Base-by-base conservation (phyloP, 2,329 filamentous ascomycete species). In the Pseudogymnoascus sp. region DNA sequence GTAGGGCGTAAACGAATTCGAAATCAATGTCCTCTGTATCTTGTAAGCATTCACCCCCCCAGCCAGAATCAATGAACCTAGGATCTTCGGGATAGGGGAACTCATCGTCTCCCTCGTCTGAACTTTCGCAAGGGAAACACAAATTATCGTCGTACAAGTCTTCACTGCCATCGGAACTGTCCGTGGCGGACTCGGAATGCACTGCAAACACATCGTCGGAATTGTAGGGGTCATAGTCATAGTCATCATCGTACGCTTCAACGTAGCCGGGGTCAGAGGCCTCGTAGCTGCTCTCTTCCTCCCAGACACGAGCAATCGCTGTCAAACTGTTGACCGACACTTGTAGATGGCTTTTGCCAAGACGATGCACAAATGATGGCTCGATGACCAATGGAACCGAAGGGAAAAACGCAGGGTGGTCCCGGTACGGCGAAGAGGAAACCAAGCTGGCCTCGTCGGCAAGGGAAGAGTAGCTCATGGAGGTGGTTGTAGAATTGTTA, bases 21-120 rank as follows among this genome's bases (percentile, higher is more conserved):
- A 99, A 97, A 81, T 99, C 94, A 76, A 99, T 99, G 72, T 99
- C 94, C 84, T 99, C 94, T 97, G 80, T 75, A 76, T 87, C 82
- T 82, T 85, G 89, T 96, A 92, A 96, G 91, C 87, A 88, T 79
- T 89, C 84, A 77, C 82, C 82, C 74, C 82, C 86, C 87, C 87
- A 92, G 64, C 86, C 87, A 69, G 83, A 86, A 74, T 89, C 85
- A 80, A 88, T 75, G 75, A 84, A 88, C 76, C 80, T 80, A 64
- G 81, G 72, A 71, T 89, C 80, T 73, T 80, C 73, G 75, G 71
- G 69, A 65, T 67, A 71, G 66, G 69, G 77, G 76, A 74, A 80
- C 76, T 72, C 75, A 79, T 80, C 80, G 74, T 84, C 79, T 78
- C 87, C 85, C 84, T 88, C 86, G 79, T 75, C 73, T 36, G 74